Base-by-base conservation (phyloP, 139 green algal genomes). In the Mesotaenium endlicherianum region DNA sequence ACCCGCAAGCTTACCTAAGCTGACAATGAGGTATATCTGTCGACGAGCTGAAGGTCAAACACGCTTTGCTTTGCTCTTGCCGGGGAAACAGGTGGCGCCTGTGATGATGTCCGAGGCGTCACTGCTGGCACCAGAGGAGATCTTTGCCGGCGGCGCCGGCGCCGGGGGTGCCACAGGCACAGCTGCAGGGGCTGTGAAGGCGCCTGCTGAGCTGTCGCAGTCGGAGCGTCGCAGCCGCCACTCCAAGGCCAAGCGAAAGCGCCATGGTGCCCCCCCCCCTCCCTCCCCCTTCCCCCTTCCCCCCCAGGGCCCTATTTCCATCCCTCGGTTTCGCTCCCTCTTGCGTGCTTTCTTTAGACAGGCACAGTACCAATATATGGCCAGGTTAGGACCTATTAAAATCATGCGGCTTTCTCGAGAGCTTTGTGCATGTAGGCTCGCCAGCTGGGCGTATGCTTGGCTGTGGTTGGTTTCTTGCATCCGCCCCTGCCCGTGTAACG, bases 101-200 rank as follows among this genome's bases (percentile, higher is more conserved):
- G 39, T 88, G 26, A 34, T 64, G 0, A 67, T 88, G 42, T 85
- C 45, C n/a, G 71, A 87, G 17, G 84, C 80, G 11, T 45, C 31
- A 30, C n/a, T 87, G 45, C 67, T 88, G 20, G 84, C 84, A 6
- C 84, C 84, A 40, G 84, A 89, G 80, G 84, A 89, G 64, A 42
- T 89, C 30, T 89, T 88, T 80, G 41, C 31, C 2, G 84, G 70
- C 1, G 84, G 84, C 26, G 84, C 45, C 34, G 84, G 50, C 17
- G 41, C n/a, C 36, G 80, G 75, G 30, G 80, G 84, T 2, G 64
- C 31, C 2, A 8, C 31, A 16, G 84, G 78, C 43, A 42, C 17
- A 1, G 80, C 79, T 30, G 67, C 67, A 30, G 78, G 84, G 16
- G 38, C 41, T 16, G 42, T 88, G 20, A 88, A 84, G 20, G 67